phyloP scores from a whole-genome alignment of 116 monocot genomes.

The Cymodocea nodosa region DNA sequence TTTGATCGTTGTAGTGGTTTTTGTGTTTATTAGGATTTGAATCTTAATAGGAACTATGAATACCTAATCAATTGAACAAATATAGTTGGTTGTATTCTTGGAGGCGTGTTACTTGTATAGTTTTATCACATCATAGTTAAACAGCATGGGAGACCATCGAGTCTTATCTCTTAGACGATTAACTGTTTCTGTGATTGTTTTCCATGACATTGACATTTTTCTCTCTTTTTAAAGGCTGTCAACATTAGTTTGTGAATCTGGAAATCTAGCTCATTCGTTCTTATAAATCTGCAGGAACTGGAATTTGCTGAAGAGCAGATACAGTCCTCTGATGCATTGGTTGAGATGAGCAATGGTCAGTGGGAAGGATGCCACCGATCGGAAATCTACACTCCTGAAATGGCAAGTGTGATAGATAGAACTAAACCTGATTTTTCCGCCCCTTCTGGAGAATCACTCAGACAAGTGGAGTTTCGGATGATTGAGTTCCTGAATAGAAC shows the following conservation, averaged over 20 bases:
- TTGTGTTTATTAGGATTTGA: too few relatives aligned
- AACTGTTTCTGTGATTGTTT: too few relatives aligned
- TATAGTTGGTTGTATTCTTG: too few relatives aligned
- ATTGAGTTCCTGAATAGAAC: constrained; percentile 70
- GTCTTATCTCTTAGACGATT: too few relatives aligned
- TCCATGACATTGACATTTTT: too few relatives aligned
- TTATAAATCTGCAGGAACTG: constrained; percentile 46
- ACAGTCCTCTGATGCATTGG: constrained; percentile 54
- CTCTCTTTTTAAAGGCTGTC: too few relatives aligned
- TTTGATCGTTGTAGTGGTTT: too few relatives aligned
- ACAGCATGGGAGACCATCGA: too few relatives aligned
- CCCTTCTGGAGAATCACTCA: constrained; percentile 86
- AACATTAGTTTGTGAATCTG: neutral
- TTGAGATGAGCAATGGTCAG: constrained; percentile 92
- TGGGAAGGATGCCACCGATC: constrained; percentile 83
- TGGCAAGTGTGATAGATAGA: constrained; percentile 48
- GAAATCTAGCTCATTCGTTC: neutral
- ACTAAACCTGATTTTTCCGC: constrained; percentile 75
- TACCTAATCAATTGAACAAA: too few relatives aligned
- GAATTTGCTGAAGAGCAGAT: constrained; percentile 68
- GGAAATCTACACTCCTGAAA: constrained; percentile 75
- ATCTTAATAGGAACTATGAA: too few relatives aligned
- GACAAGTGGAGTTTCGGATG: constrained; percentile 85
- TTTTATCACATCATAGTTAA: too few relatives aligned
- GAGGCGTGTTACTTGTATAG: too few relatives aligned